phyloP scores from a whole-genome alignment of 2,329 filamentous ascomycete species.

The Hypoxylon sp. region DNA sequence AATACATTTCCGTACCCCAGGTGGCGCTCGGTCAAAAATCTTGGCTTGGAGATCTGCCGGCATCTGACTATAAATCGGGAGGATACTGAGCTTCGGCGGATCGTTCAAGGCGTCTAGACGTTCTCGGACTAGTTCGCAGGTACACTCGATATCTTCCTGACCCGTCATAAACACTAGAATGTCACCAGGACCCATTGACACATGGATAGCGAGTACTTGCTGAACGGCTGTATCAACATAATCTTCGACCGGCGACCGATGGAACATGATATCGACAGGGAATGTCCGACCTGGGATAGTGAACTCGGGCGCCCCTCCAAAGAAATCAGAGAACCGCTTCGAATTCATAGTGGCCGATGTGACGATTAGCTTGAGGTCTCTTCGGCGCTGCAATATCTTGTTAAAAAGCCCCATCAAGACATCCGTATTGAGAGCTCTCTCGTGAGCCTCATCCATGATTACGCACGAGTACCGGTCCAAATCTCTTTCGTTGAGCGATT shows the following conservation, averaged over 20 bases:
- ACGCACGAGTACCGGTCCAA: slow-evolving; percentile 97
- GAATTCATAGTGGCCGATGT: slow-evolving; percentile 99
- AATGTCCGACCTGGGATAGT: slow-evolving; percentile 96
- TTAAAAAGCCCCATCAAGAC: slow-evolving; percentile 98
- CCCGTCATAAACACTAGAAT: slow-evolving; percentile 99
- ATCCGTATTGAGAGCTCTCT: slow-evolving; percentile 95
- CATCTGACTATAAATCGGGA: slow-evolving; percentile 99
- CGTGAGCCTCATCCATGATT: slow-evolving; percentile 99
- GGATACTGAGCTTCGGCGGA: slow-evolving; percentile 91
- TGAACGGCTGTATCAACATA: slow-evolving; percentile 98
- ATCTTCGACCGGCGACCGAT: slow-evolving; percentile 93
- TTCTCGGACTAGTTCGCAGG: slow-evolving; percentile 92
- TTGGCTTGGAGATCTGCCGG: slow-evolving; percentile 97
- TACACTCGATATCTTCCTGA: slow-evolving; percentile 97
- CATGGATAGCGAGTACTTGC: slow-evolving; percentile 94
- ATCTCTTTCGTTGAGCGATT: slow-evolving; percentile 92
- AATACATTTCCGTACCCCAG: slow-evolving; percentile 95
- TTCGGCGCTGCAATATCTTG: slow-evolving; percentile 89
- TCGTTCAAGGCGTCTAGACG: slow-evolving; percentile 90
- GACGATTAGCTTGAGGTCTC: slow-evolving; percentile 95
- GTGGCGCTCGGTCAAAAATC: slow-evolving; percentile 92
- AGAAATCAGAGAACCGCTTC: slow-evolving; percentile 95
- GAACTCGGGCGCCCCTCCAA: slow-evolving; percentile 95
- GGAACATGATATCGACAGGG: slow-evolving; percentile 96
- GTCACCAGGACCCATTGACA: slow-evolving; percentile 92